These are phyloP conservation scores for Pistacia integerrima DNA, from an alignment of 345 rosid genomes.

Conservation along the genomic window DNA sequence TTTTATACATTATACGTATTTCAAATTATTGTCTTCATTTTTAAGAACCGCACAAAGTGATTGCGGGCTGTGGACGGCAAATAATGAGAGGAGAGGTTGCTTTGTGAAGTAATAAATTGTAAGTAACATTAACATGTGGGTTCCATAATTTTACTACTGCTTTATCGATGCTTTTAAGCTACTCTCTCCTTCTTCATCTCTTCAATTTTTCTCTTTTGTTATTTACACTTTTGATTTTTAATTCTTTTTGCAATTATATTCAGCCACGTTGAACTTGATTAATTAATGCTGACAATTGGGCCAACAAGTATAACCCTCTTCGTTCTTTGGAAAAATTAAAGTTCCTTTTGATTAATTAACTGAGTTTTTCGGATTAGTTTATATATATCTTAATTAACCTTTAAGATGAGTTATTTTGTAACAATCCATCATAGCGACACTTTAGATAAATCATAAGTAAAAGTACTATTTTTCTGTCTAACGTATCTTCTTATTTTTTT, in stretches of 20 bases:
- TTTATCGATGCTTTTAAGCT: conserved; percentile 15
- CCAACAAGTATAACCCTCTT: background rate
- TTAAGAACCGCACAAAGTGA: too few species aligned
- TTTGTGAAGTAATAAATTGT: background rate
- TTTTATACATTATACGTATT: too few species aligned
- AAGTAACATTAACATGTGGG: background rate
- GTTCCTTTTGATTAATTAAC: background rate
- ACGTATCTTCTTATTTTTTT: too few species aligned
- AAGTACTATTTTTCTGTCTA: too few species aligned
- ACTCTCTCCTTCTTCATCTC: background rate
- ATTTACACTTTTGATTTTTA: background rate
- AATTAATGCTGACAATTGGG: background rate
- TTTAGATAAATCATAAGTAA: too few species aligned
- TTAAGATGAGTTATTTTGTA: too few species aligned
- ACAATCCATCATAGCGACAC: too few species aligned
- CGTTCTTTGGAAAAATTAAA: background rate
- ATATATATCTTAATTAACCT: too few species aligned
- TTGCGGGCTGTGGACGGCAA: conserved; percentile 18
- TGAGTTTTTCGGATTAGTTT: too few species aligned
- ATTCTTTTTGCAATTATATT: background rate
- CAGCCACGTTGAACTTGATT: background rate
- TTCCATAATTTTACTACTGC: background rate
- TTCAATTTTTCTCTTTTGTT: background rate
- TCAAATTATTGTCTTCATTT: too few species aligned
- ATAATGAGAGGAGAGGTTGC: background rate